Evolutionary conservation across 768 basidiomycete genomes (phyloP), one percentile per base, ranked within the genome.

Genomic region (Phylloporus arenicola): DNA sequence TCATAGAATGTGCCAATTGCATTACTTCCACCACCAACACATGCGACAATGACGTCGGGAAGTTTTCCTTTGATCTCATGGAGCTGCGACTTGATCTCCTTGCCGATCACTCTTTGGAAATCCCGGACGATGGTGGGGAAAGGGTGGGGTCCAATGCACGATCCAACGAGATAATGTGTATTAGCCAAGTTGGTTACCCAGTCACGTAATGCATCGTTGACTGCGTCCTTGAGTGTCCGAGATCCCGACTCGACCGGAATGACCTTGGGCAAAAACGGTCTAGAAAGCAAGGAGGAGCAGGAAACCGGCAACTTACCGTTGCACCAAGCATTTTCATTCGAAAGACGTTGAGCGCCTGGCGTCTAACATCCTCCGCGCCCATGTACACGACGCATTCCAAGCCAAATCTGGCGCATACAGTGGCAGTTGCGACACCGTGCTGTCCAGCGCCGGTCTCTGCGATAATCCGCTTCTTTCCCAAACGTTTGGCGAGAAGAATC

Each of bases 121-220:
- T 99, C 96, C 42, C 96, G 86, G 38, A 99, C 96, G 51, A 99
- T 91, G 19, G 96, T 98, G 2, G 96, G 96, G 83, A 99, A 98
- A 2, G 96, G 96, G 68, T 97, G 94, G 3, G 96, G 96, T 14
- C 96, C 96, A 57, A 99, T 97, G 38, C 84, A 92, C 14, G 94
- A 97, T 27, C 96, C 96, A 54, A 99, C 91, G 57, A 97, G 82
- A 71, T 97, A 99, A 70, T 98, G 93, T 1, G 95, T 98, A 6
- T 75, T 91, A 12, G 91, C 75, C 29, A 99, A 79, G 67, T 97
- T 94, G 27, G 94, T 93, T 11, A 98, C 96, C 96, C 96, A 98
- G 70, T 97, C 94, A 38, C 96, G 84, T 80, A 98, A 81, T 6
- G 96, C 95, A 56, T 97, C 95, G 72, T 97, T 99, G 57, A 98